Base-by-base conservation (phyloP, 2,329 filamentous ascomycete species). In the Thermothelomyces thermophilus region DNA sequence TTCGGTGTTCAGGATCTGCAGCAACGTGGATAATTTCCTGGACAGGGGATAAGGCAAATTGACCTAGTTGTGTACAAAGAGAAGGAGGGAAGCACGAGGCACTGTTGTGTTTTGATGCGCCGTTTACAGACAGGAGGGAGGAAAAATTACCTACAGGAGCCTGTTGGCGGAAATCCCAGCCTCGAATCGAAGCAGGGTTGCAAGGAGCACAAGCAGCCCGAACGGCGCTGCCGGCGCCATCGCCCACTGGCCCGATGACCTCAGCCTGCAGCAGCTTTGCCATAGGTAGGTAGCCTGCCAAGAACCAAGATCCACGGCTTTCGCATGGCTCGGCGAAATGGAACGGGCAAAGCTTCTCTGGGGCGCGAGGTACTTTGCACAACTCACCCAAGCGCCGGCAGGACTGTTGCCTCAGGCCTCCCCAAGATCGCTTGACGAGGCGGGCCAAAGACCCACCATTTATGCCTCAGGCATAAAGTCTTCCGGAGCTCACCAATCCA, bases 211-310 rank as follows among this genome's bases (percentile, higher is more conserved):
- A 26, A 9, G 24, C 51, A 52, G 54, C n/a, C n/a, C 26, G 37
- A 42, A 40, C 46, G 54, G 48, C 46, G 53, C 50, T 48, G 53
- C 53, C 49, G 46, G 40, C 41, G 24, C 16, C 50, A 46, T 42
- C 43, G 42, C 34, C 37, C 35, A 55, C 42, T 56, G 42, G 48
- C 51, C 54, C 33, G 54, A 54, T 57, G 55, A 58, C 53, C 54
- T 57, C 54, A 59, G 46, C 48, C 42, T 54, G 56, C 53, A 54
- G 50, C 56, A 41, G 44, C 37, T 51, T 45, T 40, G 35, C 22
- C 44, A 20, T 39, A 50, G 24, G 51, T 49, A 46, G 44, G 19
- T 50, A 50, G 48, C 34, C 14, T 33, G 44, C 45, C 39, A 41
- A 50, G 45, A 33, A 26, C 28, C 41, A 41, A 24, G n/a, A n/a